A percentile compares a stretch with the other conserved stretches of the same genome.
phyloP scores from a whole-genome alignment of 306 rosid genomes.

The Begonia masoniana region DNA sequence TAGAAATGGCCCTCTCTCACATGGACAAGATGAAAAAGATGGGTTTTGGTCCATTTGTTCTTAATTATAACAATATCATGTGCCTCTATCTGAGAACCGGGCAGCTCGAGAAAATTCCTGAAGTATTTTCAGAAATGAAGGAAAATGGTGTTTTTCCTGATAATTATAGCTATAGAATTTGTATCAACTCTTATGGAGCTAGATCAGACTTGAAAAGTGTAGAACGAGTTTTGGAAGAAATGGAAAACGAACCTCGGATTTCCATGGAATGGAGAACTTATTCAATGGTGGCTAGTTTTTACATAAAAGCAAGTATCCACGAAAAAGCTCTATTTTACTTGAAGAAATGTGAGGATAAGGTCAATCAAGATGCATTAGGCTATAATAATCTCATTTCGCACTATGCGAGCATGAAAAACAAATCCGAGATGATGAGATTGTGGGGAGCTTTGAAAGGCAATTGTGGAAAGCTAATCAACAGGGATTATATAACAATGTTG shows the following conservation, averaged over 20 bases:
- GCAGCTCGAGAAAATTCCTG: constrained; percentile 48
- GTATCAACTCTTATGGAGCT: constrained; percentile 41
- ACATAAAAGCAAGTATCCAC: constrained; percentile 31
- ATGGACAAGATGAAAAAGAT: constrained; percentile 55
- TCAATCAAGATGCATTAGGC: constrained; percentile 22
- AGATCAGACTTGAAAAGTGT: constrained; percentile 34
- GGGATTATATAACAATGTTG: constrained; percentile 55
- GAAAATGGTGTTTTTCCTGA: constrained; percentile 41
- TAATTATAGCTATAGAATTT: constrained; percentile 44
- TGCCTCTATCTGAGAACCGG: constrained; percentile 28
- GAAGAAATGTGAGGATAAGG: constrained; percentile 45
- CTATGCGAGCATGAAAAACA: constrained; percentile 37
- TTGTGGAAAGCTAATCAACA: constrained; percentile 47
- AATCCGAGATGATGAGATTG: constrained; percentile 34
- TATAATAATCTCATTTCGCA: constrained; percentile 47
- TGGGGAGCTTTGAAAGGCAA: constrained; percentile 43
- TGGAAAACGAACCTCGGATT: constrained; percentile 34
- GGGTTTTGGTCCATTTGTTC: constrained; percentile 33
- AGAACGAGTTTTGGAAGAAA: constrained; percentile 48
- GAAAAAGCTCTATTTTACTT: constrained; percentile 42
- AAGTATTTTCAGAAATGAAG: constrained; percentile 40
- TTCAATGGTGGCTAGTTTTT: constrained; percentile 43
- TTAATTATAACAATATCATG: constrained; percentile 52
- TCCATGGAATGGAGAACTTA: constrained; percentile 36
- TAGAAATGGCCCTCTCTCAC: constrained; percentile 48